phyloP scores from a whole-genome alignment of 140 eudicot species.

The Ambrosia hybrid region DNA sequence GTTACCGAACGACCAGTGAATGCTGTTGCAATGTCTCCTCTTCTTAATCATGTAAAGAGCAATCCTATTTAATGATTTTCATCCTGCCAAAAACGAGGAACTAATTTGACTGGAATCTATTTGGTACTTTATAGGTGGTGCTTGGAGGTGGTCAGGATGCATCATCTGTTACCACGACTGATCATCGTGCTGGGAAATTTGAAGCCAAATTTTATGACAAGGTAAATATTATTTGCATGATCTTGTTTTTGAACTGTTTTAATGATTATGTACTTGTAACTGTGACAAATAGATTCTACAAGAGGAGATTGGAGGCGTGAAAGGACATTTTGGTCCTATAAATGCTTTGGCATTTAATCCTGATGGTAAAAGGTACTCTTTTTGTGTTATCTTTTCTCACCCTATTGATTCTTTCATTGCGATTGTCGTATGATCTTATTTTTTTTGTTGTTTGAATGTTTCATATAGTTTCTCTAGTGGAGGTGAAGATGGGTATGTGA shows the following conservation, averaged over 20 bases:
- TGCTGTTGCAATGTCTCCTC: slow-evolving; percentile 89
- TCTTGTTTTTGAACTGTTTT: not conserved
- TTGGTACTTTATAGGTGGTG: slow-evolving; percentile 58
- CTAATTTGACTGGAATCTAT: not conserved
- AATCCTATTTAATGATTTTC: not conserved
- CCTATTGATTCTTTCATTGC: not conserved
- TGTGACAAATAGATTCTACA: slow-evolving; percentile 51
- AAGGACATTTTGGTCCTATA: slow-evolving; percentile 96
- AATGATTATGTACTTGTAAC: not conserved
- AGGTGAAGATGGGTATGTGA: slow-evolving; percentile 84
- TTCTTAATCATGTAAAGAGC: slow-evolving; percentile 74
- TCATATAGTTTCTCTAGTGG: slow-evolving; percentile 66
- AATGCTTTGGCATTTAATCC: slow-evolving; percentile 98
- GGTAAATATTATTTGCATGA: slow-evolving; percentile 31
- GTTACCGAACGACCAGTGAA: slow-evolving; percentile 63
- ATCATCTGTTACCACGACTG: slow-evolving; percentile 83
- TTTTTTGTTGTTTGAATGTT: slow-evolving; percentile 1
- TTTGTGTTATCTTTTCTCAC: not conserved
- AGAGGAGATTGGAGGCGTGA: slow-evolving; percentile 90
- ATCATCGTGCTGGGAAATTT: slow-evolving; percentile 97
- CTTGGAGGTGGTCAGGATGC: slow-evolving; percentile 99
- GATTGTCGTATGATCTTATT: not conserved
- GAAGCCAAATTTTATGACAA: slow-evolving; percentile 95
- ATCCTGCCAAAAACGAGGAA: not conserved
- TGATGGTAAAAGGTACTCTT: slow-evolving; percentile 81